Evolutionary conservation across 2,329 filamentous ascomycete species (phyloP), one percentile per base, ranked within the genome.

Genomic region (Albophoma yamanashiensis): DNA sequence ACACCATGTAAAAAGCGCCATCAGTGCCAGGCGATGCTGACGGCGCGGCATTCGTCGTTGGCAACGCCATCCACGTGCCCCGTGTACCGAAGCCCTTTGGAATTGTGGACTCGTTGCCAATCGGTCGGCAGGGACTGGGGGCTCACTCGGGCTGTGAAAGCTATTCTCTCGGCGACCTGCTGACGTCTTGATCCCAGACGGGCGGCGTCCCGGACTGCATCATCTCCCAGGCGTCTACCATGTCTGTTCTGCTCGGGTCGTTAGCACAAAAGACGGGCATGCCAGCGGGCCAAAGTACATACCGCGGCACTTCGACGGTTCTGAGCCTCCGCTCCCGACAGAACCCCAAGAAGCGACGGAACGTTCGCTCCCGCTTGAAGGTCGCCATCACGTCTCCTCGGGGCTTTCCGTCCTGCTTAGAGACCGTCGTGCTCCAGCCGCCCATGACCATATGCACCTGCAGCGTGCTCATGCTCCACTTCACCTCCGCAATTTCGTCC

Each of bases 321-420:
- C 66, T 70, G 8, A 83, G 67, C 0, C 74, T 74, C 68, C 75
- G 77, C 63, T 73, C 74, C 61, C 73, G 71, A 45, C 78, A 73
- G 60, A 83, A 81, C 25, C 67, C 65, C 55, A 84, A 67, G 63
- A 85, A 82, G 2, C 82, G 74, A 60, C 74, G 72, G 71, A 82
- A 80, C 6, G 82, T 83, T 25, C 79, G 73, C 64, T 77, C 74
- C 7, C 82, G 69, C 67, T 81, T 81, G 64, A 85, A 84, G 59
- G 75, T 69, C 8, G 77, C 79, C 63, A 84, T 71, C 3, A 84
- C 67, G 52, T 80, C 74, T 3, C 79, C 79, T 7, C 78, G 70
- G 12, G 70, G 69, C 52, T 72, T 66, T 14, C 72, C 72, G 55
- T 74, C 71, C 25, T 65, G 62, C 17, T 65, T 64, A 43, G 67